A percentile compares a stretch with the other conserved stretches of the same genome.
Evolutionary conservation across 163 green algal species (phyloP).

Genomic region (Chlamydomonas reinhardtii): DNA sequence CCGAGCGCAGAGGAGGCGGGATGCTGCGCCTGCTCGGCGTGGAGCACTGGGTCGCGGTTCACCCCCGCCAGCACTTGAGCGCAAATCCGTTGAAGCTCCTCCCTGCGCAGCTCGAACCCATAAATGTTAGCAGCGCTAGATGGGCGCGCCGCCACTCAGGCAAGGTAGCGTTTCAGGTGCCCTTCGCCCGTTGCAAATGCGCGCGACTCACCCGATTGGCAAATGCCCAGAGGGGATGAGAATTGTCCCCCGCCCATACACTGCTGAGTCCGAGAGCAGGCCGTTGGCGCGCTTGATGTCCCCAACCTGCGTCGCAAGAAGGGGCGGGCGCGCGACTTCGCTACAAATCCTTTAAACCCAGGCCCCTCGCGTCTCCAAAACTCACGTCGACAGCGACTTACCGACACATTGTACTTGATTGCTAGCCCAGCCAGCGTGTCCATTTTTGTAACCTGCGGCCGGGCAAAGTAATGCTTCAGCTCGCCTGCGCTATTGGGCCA

Average conservation of each 20-base stretch:
- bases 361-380: neutral
- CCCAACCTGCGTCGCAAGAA: constrained; percentile 70
- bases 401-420: constrained; percentile 86
- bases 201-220: constrained; percentile 72
- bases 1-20: constrained; percentile 52
- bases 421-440: constrained; percentile 89
- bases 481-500: no score
- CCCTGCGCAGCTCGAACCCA: constrained; percentile 7
- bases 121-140: neutral
- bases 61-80: constrained; percentile 61
- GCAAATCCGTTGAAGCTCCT: constrained; percentile 66
- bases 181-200: neutral
- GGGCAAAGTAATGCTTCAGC: neutral
- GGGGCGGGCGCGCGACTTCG: constrained; percentile 5
- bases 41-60: constrained; percentile 60
- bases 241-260: constrained; percentile 82
- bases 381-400: constrained; percentile 46
- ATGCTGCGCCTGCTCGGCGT: constrained; percentile 59
- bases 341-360: neutral
- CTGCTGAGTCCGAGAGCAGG: constrained; percentile 83
- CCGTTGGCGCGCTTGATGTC: constrained; percentile 91
- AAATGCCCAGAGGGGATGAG: constrained; percentile 80
- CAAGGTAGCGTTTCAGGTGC: neutral
- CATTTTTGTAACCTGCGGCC: constrained; percentile 77
- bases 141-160: neutral